phyloP scores from a whole-genome alignment of 257 asterid genomes.

The Rehmannia glutinosa region DNA sequence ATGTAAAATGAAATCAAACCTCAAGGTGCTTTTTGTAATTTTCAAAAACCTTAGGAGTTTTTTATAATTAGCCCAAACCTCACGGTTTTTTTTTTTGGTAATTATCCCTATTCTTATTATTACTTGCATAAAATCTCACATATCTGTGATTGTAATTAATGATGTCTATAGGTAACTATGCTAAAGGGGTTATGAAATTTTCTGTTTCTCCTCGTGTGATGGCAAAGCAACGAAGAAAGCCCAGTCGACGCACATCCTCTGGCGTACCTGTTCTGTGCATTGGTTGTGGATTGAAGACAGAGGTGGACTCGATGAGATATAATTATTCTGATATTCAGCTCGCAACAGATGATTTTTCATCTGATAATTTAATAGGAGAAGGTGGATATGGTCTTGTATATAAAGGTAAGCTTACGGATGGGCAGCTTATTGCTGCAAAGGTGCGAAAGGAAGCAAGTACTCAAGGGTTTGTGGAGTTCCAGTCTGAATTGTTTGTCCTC shows the following conservation, averaged over 20 bases:
- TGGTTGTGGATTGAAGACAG: slow-evolving; percentile 66
- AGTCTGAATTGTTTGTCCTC: slow-evolving; percentile 62
- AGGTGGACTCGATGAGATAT: slow-evolving; percentile 53
- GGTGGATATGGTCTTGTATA: slow-evolving; percentile 84
- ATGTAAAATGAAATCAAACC: too few species aligned
- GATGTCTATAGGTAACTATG: too few species aligned
- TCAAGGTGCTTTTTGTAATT: too few species aligned
- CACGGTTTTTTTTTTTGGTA: too few species aligned
- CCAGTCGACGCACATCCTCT: slow-evolving; percentile 28
- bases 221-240: slow-evolving; percentile 33
- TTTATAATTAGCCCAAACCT: too few species aligned
- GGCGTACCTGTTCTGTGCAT: slow-evolving; percentile 68
- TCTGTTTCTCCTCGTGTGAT: slow-evolving; percentile 19
- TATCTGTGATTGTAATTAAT: too few species aligned
- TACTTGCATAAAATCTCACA: too few species aligned
- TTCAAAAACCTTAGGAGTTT: too few species aligned
- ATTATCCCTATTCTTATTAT: too few species aligned
- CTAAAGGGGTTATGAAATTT: slow-evolving; percentile 16
- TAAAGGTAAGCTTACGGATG: slow-evolving; percentile 63
- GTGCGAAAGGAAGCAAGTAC: slow-evolving; percentile 74
- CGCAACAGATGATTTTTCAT: slow-evolving; percentile 65
- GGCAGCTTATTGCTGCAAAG: slow-evolving; percentile 78
- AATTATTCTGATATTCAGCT: slow-evolving; percentile 65
- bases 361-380: slow-evolving; percentile 70
- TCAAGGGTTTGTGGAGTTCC: slow-evolving; percentile 69